Percentiles rank a stretch among this genome's conserved stretches.
These are phyloP conservation scores for Ophiocordyceps robertsii DNA, from an alignment of 2,329 filamentous ascomycete species.

Conservation along the genomic window DNA sequence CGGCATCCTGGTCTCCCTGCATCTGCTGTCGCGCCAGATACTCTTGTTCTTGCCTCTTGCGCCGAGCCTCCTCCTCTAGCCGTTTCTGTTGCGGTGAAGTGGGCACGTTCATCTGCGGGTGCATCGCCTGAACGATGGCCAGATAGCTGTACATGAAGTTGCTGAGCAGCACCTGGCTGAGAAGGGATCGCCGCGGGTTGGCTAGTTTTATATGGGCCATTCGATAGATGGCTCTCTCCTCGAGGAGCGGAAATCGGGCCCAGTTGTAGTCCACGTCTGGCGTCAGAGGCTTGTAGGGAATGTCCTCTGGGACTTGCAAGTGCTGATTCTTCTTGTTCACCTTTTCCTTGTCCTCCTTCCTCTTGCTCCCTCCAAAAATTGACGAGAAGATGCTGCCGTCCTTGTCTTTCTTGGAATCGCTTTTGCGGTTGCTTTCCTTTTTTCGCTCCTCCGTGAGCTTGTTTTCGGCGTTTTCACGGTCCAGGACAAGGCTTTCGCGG, in stretches of 20 bases:
- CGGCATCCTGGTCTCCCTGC: conserved; percentile 29
- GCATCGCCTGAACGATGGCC: conserved; percentile 97
- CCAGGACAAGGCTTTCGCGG: conserved; percentile 72
- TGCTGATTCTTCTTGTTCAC: conserved; percentile 61
- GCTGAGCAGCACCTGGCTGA: conserved; percentile 90
- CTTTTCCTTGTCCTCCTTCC: conserved; percentile 67
- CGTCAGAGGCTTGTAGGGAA: conserved; percentile 54
- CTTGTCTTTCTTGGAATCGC: conserved; percentile 78
- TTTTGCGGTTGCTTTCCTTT: conserved; percentile 65
- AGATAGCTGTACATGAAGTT: conserved; percentile 99
- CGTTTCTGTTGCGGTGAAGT: conserved; percentile 62
- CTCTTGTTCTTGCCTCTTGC: conserved; percentile 36
- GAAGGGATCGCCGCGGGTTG: conserved; percentile 82
- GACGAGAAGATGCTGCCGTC: conserved; percentile 89
- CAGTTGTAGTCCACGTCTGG: conserved; percentile 93
- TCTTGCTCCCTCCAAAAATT: conserved; percentile 82
- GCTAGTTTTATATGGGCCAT: conserved; percentile 99
- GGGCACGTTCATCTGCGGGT: conserved; percentile 88
- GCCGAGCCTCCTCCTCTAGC: conserved; percentile 39
- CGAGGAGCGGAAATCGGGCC: conserved; percentile 87
- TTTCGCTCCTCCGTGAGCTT: conserved; percentile 71
- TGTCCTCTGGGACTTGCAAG: conserved; percentile 69
- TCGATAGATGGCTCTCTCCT: conserved; percentile 92
- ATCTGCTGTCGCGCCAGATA: conserved; percentile 32
- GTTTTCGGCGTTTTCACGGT: conserved; percentile 58